These are phyloP conservation scores for Datisca glomerata DNA, from an alignment of 306 rosid genomes.

Conservation along the genomic window DNA sequence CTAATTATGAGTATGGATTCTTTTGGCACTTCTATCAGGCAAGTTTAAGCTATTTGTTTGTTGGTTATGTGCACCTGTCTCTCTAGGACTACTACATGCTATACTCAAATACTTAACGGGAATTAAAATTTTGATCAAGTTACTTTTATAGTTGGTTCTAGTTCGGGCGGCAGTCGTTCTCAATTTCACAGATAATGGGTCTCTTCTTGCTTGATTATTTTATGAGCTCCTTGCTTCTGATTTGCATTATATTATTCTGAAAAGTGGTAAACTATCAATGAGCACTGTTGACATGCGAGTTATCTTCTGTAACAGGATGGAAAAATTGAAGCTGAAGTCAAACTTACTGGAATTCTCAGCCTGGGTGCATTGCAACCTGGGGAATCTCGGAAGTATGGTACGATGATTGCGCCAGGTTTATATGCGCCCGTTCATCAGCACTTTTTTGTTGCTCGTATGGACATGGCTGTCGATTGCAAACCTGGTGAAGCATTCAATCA, in stretches of 20 bases:
- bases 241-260: slow-evolving; percentile 4
- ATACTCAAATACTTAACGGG: too few species aligned
- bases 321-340: slow-evolving; percentile 86
- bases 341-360: slow-evolving; percentile 76
- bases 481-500: slow-evolving; percentile 90
- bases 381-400: slow-evolving; percentile 75
- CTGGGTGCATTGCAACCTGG: slow-evolving; percentile 90
- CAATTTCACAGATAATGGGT: too few species aligned
- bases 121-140: too few species aligned
- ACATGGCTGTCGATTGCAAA: slow-evolving; percentile 93
- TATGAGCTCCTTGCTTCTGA: too few species aligned
- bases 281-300: slow-evolving; percentile 12
- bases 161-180: too few species aligned
- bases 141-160: too few species aligned
- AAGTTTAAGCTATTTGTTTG: slow-evolving; percentile 33
- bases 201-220: too few species aligned
- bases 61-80: too few species aligned
- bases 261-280: too few species aligned
- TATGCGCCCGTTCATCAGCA: slow-evolving; percentile 86
- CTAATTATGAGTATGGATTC: slow-evolving; percentile 86
- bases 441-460: slow-evolving; percentile 89
- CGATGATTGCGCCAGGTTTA: slow-evolving; percentile 77
- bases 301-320: slow-evolving; percentile 66
- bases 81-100: too few species aligned
- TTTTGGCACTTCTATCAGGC: slow-evolving; percentile 91